phyloP scores from a whole-genome alignment of 2,329 filamentous ascomycete species.

The Stylonectria norvegica region DNA sequence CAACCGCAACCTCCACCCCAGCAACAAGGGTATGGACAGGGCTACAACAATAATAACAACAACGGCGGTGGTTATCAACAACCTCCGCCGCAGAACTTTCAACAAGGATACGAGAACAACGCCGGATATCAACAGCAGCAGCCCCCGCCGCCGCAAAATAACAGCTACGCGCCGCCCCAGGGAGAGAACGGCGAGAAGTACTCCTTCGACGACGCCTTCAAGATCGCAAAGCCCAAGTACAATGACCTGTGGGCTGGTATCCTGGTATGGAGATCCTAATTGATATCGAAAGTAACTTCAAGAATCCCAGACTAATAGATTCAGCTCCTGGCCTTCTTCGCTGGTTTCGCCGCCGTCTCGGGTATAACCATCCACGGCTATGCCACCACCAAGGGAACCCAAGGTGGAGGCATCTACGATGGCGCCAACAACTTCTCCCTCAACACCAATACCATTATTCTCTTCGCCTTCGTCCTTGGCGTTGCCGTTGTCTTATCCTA shows the following conservation, averaged over 20 bases:
- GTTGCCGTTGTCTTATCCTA: slow-evolving; percentile 73
- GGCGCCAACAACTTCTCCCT: slow-evolving; percentile 63
- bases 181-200: slow-evolving; percentile 45
- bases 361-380: slow-evolving; percentile 75
- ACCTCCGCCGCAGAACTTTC: slow-evolving; percentile 12
- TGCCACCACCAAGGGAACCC: slow-evolving; percentile 56
- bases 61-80: slow-evolving; percentile 2
- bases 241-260: slow-evolving; percentile 89
- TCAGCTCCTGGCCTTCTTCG: slow-evolving; percentile 67
- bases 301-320: slow-evolving; percentile 1
- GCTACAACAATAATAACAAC: slow-evolving; percentile 15
- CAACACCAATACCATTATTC: slow-evolving; percentile 78
- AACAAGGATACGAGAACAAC: slow-evolving; percentile 24
- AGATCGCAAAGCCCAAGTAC: slow-evolving; percentile 77
- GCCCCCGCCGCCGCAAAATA: slow-evolving; percentile 22
- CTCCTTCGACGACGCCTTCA: slow-evolving; percentile 77
- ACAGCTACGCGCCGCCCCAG: slow-evolving; percentile 35
- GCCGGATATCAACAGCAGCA: slow-evolving; percentile 24
- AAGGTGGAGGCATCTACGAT: slow-evolving; percentile 71
- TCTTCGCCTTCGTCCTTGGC: slow-evolving; percentile 75
- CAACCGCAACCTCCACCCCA: slow-evolving; percentile 20
- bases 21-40: slow-evolving; percentile 13
- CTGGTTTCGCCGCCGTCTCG: slow-evolving; percentile 73
- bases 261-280: slow-evolving; percentile 51
- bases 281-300: neutral